Conservation (phyloP, 495 filamentous ascomycete genomes). For the Chaetomium tenue region DNA sequence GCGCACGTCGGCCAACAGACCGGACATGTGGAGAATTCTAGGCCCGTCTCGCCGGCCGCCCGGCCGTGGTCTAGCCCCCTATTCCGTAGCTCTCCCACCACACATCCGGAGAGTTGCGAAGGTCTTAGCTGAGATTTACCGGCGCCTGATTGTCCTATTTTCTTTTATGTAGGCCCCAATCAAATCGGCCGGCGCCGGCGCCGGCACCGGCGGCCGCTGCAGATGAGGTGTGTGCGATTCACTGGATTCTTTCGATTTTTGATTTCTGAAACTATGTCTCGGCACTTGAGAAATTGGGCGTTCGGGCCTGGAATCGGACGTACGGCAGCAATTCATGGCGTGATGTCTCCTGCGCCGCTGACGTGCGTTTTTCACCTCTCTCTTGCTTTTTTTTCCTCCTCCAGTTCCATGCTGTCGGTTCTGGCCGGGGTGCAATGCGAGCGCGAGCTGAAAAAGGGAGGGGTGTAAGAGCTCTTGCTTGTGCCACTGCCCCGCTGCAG, state of each 20-base stretch:
- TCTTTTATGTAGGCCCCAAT: no score
- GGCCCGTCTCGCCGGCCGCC: neutral
- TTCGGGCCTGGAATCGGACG: neutral
- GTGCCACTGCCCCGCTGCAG: constrained; percentile 1
- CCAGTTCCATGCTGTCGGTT: constrained; percentile 2
- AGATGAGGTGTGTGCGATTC: no score
- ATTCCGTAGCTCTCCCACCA: no score
- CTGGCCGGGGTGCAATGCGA: constrained; percentile 3
- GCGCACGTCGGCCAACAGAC: neutral
- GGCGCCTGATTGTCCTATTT: neutral
- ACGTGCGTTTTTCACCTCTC: neutral
- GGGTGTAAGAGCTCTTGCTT: neutral
- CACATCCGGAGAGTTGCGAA: neutral
- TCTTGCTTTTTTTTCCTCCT: neutral
- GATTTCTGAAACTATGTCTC: no score
- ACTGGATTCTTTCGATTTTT: no score
- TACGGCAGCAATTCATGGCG: neutral
- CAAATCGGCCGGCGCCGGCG: no score
- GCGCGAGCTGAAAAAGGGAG: neutral
- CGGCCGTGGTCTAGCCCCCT: neutral
- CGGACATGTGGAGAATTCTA: constrained; percentile 1
- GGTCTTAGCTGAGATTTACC: neutral
- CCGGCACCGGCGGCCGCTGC: no score
- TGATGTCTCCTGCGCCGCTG: constrained; percentile 3
- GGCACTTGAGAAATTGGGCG: neutral